A percentile compares a stretch with the other conserved stretches of the same genome.
Conservation (phyloP, 495 filamentous ascomycete species). For the Tuber borchii region DNA sequence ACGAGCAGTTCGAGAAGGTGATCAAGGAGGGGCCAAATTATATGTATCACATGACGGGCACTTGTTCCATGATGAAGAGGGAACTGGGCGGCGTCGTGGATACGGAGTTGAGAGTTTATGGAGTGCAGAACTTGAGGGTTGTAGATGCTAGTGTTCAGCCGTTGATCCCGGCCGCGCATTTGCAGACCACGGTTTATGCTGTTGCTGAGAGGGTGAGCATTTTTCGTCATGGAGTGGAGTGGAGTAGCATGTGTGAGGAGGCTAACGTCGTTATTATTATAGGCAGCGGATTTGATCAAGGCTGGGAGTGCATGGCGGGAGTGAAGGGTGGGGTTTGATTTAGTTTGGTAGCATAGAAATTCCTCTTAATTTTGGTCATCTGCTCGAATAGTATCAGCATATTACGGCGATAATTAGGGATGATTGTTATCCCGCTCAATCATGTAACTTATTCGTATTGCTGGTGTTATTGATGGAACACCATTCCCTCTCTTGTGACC, state of each 20-base stretch:
- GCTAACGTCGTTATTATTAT: not conserved
- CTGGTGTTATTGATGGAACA: not conserved
- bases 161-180: constrained; percentile 51
- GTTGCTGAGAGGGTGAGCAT: constrained; percentile 50
- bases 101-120: constrained; percentile 47
- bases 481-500: not conserved
- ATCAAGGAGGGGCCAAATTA: constrained; percentile 28
- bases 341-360: not conserved
- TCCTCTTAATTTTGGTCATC: not conserved
- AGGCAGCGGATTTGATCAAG: not conserved
- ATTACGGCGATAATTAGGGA: not conserved
- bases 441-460: not conserved
- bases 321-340: not conserved
- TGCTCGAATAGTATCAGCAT: not conserved
- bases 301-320: not conserved
- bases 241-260: not conserved
- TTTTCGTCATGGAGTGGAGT: not conserved
- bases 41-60: constrained; percentile 45
- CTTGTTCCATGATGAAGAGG: constrained; percentile 48
- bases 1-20: constrained; percentile 32
- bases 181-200: constrained; percentile 52
- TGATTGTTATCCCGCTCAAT: not conserved
- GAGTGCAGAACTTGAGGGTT: constrained; percentile 47
- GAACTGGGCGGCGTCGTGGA: constrained; percentile 48
- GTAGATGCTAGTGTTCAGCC: constrained; percentile 55